phyloP scores from a whole-genome alignment of 1,284 basidiomycete genomes.

The Ceratobasidium papillatum region DNA sequence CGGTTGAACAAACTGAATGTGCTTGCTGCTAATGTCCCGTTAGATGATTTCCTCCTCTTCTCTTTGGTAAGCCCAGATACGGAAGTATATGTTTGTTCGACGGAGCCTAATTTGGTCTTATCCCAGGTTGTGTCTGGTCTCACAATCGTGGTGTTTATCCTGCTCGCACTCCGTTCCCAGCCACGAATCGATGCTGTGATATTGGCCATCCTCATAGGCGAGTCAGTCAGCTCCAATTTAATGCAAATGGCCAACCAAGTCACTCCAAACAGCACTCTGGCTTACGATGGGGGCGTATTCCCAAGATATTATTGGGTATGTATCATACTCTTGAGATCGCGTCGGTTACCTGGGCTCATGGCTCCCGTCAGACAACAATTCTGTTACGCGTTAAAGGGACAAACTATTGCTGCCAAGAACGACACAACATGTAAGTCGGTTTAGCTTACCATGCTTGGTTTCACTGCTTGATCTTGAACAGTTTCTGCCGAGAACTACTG shows the following conservation, averaged over 20 bases:
- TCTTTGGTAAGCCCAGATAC: slow-evolving; percentile 15
- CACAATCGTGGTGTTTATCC: slow-evolving; percentile 18
- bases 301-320: slow-evolving; percentile 70
- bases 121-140: slow-evolving; percentile 30
- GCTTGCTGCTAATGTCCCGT: not conserved
- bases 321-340: slow-evolving; percentile 64
- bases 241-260: not conserved
- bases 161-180: slow-evolving; percentile 21
- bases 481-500: slow-evolving; percentile 67
- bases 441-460: slow-evolving; percentile 23
- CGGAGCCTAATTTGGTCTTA: not conserved
- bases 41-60: slow-evolving; percentile 37
- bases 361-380: slow-evolving; percentile 11
- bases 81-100: not conserved
- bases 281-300: slow-evolving; percentile 37
- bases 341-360: slow-evolving; percentile 45
- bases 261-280: slow-evolving; percentile 7
- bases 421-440: slow-evolving; percentile 63
- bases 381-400: slow-evolving; percentile 42
- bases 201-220: slow-evolving; percentile 19
- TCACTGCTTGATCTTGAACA: slow-evolving; percentile 50
- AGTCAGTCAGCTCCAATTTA: not conserved
- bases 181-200: slow-evolving; percentile 27
- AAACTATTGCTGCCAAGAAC: slow-evolving; percentile 61
- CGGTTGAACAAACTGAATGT: not conserved